Evolutionary conservation across 139 green algal species (phyloP).

Genomic region (Chlamydomonas applanata): DNA sequence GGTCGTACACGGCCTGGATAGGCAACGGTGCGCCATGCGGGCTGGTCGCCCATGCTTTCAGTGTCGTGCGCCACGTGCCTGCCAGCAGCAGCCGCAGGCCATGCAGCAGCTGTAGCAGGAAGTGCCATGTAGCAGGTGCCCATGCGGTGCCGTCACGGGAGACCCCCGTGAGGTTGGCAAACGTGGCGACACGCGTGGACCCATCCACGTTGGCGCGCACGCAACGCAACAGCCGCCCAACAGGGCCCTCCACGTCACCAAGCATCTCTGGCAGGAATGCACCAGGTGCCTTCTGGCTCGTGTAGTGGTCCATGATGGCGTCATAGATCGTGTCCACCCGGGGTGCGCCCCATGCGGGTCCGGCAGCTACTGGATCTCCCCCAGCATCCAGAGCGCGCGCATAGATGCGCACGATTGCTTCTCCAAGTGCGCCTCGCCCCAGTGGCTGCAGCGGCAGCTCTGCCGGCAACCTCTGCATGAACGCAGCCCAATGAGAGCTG

Average conservation of each 20-base stretch:
- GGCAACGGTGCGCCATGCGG: slow-evolving; percentile 36
- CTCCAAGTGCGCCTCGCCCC: slow-evolving; percentile 11
- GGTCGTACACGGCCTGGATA: slow-evolving; percentile 47
- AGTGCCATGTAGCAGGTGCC: slow-evolving; percentile 11
- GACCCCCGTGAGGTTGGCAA: slow-evolving; percentile 3
- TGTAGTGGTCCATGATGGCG: slow-evolving; percentile 38
- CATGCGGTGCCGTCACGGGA: not conserved
- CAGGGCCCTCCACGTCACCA: slow-evolving; percentile 8
- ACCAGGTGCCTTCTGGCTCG: not conserved
- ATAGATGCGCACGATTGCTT: slow-evolving; percentile 43
- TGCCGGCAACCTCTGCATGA: slow-evolving; percentile 9
- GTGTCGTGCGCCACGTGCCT: slow-evolving; percentile 31
- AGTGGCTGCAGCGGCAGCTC: slow-evolving; percentile 17
- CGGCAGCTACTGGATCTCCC: not conserved
- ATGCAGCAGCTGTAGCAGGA: slow-evolving; percentile 12
- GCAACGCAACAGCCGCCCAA: slow-evolving; percentile 5
- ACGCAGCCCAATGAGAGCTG: not conserved
- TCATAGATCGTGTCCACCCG: slow-evolving; percentile 32
- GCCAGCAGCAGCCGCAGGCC: slow-evolving; percentile 11
- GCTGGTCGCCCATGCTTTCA: slow-evolving; percentile 38
- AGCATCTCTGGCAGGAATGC: slow-evolving; percentile 10
- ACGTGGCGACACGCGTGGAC: not conserved
- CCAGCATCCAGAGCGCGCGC: slow-evolving; percentile 9
- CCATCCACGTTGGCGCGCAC: not conserved
- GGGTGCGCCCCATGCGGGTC: slow-evolving; percentile 14